Base-by-base conservation (phyloP, 108 stramenopile species). In the Cyclotella distinguenda region DNA sequence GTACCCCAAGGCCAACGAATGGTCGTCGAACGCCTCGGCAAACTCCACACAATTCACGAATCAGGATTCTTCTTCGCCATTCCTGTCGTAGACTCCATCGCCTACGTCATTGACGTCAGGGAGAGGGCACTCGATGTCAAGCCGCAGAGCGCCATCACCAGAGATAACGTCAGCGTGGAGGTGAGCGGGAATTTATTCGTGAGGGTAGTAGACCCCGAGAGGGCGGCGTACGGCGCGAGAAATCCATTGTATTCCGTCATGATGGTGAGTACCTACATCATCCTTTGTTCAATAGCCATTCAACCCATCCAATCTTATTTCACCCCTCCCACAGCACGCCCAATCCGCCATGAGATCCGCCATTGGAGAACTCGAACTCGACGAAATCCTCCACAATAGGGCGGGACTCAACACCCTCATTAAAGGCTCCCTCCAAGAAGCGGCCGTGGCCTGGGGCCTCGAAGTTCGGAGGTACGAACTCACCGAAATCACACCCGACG, bases 301-400 rank as follows among this genome's bases (percentile, higher is more conserved):
- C 9, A 6, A 22, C 16, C 8, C 22, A 2, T n/a, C n/a, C n/a
- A n/a, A n/a, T n/a, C n/a, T n/a, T n/a, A n/a, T n/a, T n/a, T n/a
- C n/a, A n/a, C n/a, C 18, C 31, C 7, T 28, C 23, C 38, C 34
- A 23, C 57, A 93, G 89, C 90, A 95, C 53, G 96, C 98, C 7
- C 98, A 99, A 88, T 95, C 94, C 4, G 91, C 95, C 39, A 99
- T 99, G 98, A 66, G 98, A 49, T 90, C 96, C 8, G 96, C 98
- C 39, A 95, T 99, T 66, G 98, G 98, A 55, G 98, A 99, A 86
- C 86, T 99, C 83, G 98, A 99, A 83, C 80, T 99, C 22, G 98
- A 99, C 72, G 97, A 99, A 79, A 98, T 98, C 58, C 88, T 98
- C 48, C 97, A 97, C 72, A 92, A 90, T 21, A 87, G 97, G 32